Percentiles rank a stretch among this genome's conserved stretches.
phyloP scores from a whole-genome alignment of 768 basidiomycete genomes.

The Leccinellum albellum region DNA sequence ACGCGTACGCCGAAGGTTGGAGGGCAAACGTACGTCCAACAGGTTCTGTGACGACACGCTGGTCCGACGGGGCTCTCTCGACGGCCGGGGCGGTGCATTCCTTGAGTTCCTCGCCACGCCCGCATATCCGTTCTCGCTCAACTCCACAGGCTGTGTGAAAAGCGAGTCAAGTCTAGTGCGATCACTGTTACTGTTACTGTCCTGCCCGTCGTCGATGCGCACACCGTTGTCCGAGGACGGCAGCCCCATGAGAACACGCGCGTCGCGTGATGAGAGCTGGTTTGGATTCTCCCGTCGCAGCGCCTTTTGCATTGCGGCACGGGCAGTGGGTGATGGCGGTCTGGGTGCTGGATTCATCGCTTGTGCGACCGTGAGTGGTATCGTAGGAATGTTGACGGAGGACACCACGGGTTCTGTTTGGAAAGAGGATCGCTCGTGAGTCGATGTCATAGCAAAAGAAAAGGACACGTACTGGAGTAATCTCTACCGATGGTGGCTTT shows the following conservation, averaged over 20 bases:
- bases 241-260: conserved; percentile 70
- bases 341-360: conserved; percentile 95
- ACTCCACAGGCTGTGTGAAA: conserved; percentile 40
- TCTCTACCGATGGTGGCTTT: conserved; percentile 96
- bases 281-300: conserved; percentile 81
- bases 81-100: conserved; percentile 59
- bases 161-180: conserved; percentile 53
- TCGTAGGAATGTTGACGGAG: conserved; percentile 94
- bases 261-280: conserved; percentile 76
- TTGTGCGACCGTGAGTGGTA: conserved; percentile 91
- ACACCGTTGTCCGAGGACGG: conserved; percentile 26
- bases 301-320: conserved; percentile 85
- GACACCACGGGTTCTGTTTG: conserved; percentile 84
- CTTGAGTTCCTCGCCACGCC: conserved; percentile 15
- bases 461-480: conserved; percentile 68
- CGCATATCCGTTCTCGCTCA: conserved; percentile 12
- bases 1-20: conserved; percentile 1
- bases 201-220: conserved; percentile 18
- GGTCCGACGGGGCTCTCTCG: conserved; percentile 55
- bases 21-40: conserved; percentile 14
- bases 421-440: not conserved
- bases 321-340: conserved; percentile 86
- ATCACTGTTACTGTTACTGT: conserved; percentile 36
- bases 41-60: conserved; percentile 28
- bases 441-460: not conserved